phyloP scores from a whole-genome alignment of 768 basidiomycete genomes.

The Rhizopogon vulgaris region DNA sequence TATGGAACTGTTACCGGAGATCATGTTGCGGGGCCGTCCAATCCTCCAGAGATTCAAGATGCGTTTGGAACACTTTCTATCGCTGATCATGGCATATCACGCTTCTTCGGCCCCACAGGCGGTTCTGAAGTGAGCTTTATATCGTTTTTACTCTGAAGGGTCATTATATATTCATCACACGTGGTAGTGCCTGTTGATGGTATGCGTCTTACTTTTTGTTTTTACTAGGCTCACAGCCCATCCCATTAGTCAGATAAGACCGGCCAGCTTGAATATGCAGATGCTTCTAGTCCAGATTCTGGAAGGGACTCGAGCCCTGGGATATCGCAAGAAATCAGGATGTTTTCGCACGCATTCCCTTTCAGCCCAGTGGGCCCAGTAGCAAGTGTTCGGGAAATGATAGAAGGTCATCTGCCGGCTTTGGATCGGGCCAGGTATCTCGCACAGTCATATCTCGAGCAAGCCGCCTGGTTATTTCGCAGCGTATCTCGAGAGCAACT shows the following conservation, averaged over 20 bases:
- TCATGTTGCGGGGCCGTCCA: conserved; percentile 7
- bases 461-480: conserved; percentile 49
- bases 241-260: conserved; percentile 20
- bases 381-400: conserved; percentile 39
- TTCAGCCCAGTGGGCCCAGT: conserved; percentile 54
- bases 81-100: conserved; percentile 52
- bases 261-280: conserved; percentile 7
- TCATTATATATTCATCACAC: conserved; percentile 4
- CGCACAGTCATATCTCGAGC: conserved; percentile 38
- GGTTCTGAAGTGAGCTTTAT: conserved; percentile 53
- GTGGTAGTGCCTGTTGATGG: conserved; percentile 28
- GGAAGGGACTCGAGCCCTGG: conserved; percentile 22
- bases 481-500: conserved; percentile 42
- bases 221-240: conserved; percentile 2
- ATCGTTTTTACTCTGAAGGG: background rate
- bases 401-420: conserved; percentile 49
- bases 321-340: conserved; percentile 27
- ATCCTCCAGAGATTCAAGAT: conserved; percentile 43
- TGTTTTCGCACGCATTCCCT: conserved; percentile 58
- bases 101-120: conserved; percentile 63
- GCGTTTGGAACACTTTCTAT: conserved; percentile 58
- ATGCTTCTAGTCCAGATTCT: conserved; percentile 21
- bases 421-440: conserved; percentile 43
- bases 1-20: conserved; percentile 20
- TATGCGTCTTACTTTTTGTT: conserved; percentile 9